phyloP scores from a whole-genome alignment of 768 basidiomycete species.

The Boletus pseudo-olivaceus region DNA sequence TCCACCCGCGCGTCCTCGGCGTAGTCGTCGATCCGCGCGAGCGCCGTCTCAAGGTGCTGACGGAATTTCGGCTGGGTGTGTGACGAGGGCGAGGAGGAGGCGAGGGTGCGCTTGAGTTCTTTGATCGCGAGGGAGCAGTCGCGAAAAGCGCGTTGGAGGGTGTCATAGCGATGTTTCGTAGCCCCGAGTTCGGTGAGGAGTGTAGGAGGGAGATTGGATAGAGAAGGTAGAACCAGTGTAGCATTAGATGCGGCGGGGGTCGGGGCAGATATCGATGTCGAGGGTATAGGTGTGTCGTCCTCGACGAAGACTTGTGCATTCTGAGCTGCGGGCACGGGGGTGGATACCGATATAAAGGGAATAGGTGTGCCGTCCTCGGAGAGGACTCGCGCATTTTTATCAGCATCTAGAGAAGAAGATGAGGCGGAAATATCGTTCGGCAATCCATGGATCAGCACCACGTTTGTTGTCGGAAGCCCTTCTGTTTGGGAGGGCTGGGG shows the following conservation, averaged over 20 bases:
- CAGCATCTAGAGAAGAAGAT: background rate
- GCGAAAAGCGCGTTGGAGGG: constrained; percentile 58
- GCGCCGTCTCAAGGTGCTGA: constrained; percentile 44
- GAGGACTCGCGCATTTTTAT: background rate
- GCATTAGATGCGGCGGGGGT: background rate
- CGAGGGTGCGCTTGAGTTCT: constrained; percentile 41
- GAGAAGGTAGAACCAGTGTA: background rate
- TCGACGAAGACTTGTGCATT: background rate
- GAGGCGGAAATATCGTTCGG: background rate
- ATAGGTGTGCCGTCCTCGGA: background rate
- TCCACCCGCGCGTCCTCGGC: constrained; percentile 80
- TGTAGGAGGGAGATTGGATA: constrained; percentile 14
- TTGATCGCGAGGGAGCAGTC: constrained; percentile 69
- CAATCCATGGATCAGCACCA: background rate
- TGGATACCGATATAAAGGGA: background rate
- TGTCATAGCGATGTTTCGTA: constrained; percentile 54
- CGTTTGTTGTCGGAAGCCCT: background rate
- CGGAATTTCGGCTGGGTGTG: background rate
- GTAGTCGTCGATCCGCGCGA: constrained; percentile 67
- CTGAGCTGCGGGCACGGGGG: background rate
- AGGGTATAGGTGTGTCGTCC: background rate
- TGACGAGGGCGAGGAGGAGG: constrained; percentile 3
- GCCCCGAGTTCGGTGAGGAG: constrained; percentile 45
- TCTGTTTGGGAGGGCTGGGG: background rate
- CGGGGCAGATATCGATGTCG: background rate